Percentiles rank a stretch among this genome's conserved stretches.
Conservation (phyloP, 345 rosid genomes). For the Salix arbutifolia region DNA sequence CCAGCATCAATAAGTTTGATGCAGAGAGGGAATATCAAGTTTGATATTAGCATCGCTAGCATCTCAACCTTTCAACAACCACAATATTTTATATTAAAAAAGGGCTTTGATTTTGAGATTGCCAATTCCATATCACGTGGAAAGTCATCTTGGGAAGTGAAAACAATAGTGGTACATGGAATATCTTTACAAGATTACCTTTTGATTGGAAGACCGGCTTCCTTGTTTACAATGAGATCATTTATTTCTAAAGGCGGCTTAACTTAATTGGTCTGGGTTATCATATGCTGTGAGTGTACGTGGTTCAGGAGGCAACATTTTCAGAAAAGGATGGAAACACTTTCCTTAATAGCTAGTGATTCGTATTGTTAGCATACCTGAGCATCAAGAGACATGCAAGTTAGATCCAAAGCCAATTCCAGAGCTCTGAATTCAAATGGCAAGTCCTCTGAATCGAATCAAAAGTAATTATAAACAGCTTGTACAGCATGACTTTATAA, state of each 20-base stretch:
- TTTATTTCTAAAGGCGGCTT: background rate
- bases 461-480: slow-evolving; percentile 22
- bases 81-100: background rate
- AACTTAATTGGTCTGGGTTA: background rate
- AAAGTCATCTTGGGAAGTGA: background rate
- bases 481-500: slow-evolving; percentile 1
- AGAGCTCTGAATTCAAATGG: slow-evolving; percentile 93
- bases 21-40: background rate
- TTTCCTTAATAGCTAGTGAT: slow-evolving; percentile 1
- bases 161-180: background rate
- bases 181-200: background rate
- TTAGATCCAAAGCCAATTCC: slow-evolving; percentile 85
- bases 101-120: background rate
- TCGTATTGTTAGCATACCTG: slow-evolving; percentile 50
- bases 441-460: slow-evolving; percentile 72
- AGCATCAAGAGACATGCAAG: slow-evolving; percentile 83
- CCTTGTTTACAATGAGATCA: background rate
- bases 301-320: background rate
- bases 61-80: background rate
- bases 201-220: background rate
- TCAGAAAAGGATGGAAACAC: background rate
- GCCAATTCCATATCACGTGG: background rate
- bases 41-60: background rate
- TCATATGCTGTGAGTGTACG: slow-evolving; percentile 2
- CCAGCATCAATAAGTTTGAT: background rate